Evolutionary conservation across 2,329 filamentous ascomycete genomes (phyloP).

Genomic region (Fusarium sp.): DNA sequence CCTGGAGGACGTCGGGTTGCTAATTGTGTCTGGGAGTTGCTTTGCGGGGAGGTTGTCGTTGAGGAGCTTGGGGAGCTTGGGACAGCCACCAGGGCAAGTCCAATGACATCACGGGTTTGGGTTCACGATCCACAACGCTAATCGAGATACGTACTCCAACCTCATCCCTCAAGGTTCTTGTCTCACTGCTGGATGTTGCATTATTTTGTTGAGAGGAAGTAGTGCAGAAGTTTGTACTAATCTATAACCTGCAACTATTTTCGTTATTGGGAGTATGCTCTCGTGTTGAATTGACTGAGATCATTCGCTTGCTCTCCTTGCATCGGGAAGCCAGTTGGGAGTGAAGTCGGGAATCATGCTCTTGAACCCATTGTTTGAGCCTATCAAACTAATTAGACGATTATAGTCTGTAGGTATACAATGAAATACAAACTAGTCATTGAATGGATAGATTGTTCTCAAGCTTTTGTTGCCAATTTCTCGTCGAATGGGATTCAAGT

Average conservation of each 20-base stretch:
- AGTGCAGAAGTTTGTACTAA: neutral
- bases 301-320: neutral
- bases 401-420: neutral
- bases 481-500: neutral
- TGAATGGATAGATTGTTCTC: neutral
- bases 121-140: constrained; percentile 24
- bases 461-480: neutral
- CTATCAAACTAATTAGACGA: neutral
- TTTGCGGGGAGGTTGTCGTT: constrained; percentile 7
- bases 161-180: neutral
- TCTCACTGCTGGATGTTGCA: neutral
- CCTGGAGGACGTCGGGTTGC: constrained; percentile 2
- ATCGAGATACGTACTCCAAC: neutral
- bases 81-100: neutral
- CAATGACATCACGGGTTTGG: constrained; percentile 41
- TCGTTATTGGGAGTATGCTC: neutral
- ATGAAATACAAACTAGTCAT: neutral
- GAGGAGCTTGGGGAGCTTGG: constrained; percentile 23
- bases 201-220: neutral
- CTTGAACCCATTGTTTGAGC: neutral
- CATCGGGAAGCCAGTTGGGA: neutral
- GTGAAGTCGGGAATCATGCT: neutral
- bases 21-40: constrained; percentile 27
- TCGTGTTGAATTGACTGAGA: neutral
- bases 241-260: too few species aligned